Base-by-base conservation (phyloP, 345 rosid species). In the Ricinus communis region DNA sequence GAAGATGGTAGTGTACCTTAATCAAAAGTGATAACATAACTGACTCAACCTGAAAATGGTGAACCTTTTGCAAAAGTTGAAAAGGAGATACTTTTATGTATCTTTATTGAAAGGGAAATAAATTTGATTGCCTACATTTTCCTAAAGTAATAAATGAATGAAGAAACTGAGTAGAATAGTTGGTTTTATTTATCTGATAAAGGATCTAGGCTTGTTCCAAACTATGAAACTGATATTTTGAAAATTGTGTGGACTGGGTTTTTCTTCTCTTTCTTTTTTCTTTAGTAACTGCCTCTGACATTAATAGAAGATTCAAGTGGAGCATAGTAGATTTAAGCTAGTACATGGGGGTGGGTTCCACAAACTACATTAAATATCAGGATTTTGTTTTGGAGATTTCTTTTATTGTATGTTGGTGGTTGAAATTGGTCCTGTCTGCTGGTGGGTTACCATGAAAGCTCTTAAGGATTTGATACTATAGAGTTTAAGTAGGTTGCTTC, bases 381-480 rank as follows among this genome's bases (percentile, higher is more conserved):
- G 68, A 46, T 15, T 27, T 16, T 22, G n/a, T 19, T 12, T 24
- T 68, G 28, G 62, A 24, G 41, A 54, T 30, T 69, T 59, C n/a
- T n/a, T 22, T 30, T 18, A 15, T 21, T 18, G n/a, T 11, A 25
- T 31, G 19, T 21, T 36, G 38, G 33, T 24, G 54, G 28, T 25
- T 7, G 14, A 46, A 15, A 5, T 27, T 25, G 40, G 38, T 15
- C 27, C 31, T 21, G 3, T 64, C 16, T 40, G 22, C 28, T 41
- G 15, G 66, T 13, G 0, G 25, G 21, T 49, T 28, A 5, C 21
- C 59, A 28, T 22, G 8, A 50, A 24, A 40, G 16, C 8, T 30
- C 46, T 31, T 60, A 16, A 47, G 65, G 45, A 47, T 70, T 47
- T 70, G 59, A 15, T 56, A 4, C 25, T 19, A 24, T 64, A 10